These are phyloP conservation scores for Rhizomucor miehei DNA, from an alignment of 371 early-diverging fungal species.

Conservation along the genomic window DNA sequence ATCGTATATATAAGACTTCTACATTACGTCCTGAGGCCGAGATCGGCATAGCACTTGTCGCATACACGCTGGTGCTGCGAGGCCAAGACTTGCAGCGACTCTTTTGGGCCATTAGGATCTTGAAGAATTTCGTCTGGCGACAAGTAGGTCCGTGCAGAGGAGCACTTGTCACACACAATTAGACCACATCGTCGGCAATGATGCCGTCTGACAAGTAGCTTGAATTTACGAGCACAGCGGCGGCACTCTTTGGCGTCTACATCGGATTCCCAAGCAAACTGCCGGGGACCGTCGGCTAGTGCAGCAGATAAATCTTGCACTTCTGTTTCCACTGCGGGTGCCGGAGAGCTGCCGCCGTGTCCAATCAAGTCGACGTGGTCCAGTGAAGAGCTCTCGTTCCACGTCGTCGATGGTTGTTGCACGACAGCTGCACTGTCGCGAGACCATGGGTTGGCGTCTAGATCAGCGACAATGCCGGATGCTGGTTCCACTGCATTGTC, in stretches of 20 bases:
- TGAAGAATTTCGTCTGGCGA: constrained; percentile 49
- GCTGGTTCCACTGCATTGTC: constrained; percentile 1
- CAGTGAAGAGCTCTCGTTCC: constrained; percentile 16
- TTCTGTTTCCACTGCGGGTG: background rate
- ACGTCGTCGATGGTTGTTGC: background rate
- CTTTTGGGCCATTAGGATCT: constrained; percentile 37
- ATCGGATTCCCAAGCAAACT: constrained; percentile 72
- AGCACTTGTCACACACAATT: constrained; percentile 76
- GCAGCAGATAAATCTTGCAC: background rate
- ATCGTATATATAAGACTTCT: too few relatives aligned
- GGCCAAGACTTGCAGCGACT: constrained; percentile 28
- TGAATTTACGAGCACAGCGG: constrained; percentile 66
- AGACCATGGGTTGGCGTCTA: constrained; percentile 48
- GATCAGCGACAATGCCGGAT: constrained; percentile 11
- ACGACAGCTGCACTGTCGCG: constrained; percentile 12
- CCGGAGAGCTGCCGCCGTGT: constrained; percentile 14
- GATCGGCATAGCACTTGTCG: constrained; percentile 48
- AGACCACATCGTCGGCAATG: constrained; percentile 89
- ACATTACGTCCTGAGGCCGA: constrained; percentile 21
- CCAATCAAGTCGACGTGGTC: constrained; percentile 31
- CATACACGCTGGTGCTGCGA: constrained; percentile 60
- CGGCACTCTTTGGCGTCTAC: constrained; percentile 62
- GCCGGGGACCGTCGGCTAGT: constrained; percentile 11
- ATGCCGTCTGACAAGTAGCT: constrained; percentile 66
- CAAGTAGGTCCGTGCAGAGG: constrained; percentile 53